Evolutionary conservation across 805 yeast species (phyloP).

Genomic region (Metschnikowia koreensis): DNA sequence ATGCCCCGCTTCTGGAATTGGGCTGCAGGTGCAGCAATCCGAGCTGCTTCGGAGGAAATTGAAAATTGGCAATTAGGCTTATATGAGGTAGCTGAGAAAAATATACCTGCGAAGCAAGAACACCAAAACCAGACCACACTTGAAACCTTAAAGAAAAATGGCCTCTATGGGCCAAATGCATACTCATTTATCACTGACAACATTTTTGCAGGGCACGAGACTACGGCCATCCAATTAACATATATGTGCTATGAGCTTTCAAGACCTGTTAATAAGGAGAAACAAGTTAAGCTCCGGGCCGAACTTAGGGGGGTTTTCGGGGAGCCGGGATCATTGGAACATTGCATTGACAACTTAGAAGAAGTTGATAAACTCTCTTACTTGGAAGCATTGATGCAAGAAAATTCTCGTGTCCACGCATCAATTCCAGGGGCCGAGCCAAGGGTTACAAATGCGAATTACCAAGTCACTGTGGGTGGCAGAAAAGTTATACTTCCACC

Average conservation of each 20-base stretch:
- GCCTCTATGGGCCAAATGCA: conserved; percentile 32
- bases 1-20: conserved; percentile 53
- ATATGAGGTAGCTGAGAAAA: conserved; percentile 34
- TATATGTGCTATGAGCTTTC: conserved; percentile 60
- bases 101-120: conserved; percentile 22
- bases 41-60: conserved; percentile 37
- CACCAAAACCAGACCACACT: conserved; percentile 30
- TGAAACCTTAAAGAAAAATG: conserved; percentile 33
- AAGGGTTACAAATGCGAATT: conserved; percentile 39
- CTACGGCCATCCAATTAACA: conserved; percentile 47
- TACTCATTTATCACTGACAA: conserved; percentile 53
- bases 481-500: conserved; percentile 39
- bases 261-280: conserved; percentile 41
- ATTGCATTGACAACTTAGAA: conserved; percentile 29
- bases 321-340: conserved; percentile 19
- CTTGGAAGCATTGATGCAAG: conserved; percentile 60
- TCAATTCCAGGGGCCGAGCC: conserved; percentile 79
- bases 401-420: conserved; percentile 59
- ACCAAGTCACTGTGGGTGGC: conserved; percentile 17
- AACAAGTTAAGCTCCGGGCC: conserved; percentile 46
- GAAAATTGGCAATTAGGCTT: conserved; percentile 46
- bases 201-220: conserved; percentile 75
- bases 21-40: conserved; percentile 44
- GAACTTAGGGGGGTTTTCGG: conserved; percentile 47
- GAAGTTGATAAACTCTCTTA: conserved; percentile 54